Base-by-base conservation (phyloP, 805 yeast genomes). In the Debaryomyces prosopidis region DNA sequence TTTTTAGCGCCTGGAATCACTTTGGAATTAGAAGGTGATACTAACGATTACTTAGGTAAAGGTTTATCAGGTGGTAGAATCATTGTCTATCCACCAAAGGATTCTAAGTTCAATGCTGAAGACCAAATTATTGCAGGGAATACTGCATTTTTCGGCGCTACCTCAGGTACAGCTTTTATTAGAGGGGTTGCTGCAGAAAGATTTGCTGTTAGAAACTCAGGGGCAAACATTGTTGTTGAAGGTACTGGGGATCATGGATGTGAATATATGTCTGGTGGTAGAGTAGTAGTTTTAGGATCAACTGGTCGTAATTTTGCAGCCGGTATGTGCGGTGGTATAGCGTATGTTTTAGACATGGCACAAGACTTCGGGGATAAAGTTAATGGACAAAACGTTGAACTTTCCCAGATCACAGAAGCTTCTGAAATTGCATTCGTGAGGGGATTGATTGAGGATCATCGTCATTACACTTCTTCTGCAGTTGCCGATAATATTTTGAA, bases 261-360 rank as follows among this genome's bases (percentile, higher is more conserved):
- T 74, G 99, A 92, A 73, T 92, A 92, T 73, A 92, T 92, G 99
- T 91, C 98, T 57, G 98, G 99, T 67, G 99, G 99, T 65, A 83
- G 98, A 59, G 96, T 94, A 50, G 89, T 92, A 62, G 90, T 92
- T 39, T 79, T 92, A 55, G 96, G 97, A 39, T 72, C 83, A 48
- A 88, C 96, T 58, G 97, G 96, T 47, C 82, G 97, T 52, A 85
- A 90, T 76, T 87, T 87, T 65, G 97, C 88, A 50, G 96, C 99
- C 45, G 99, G 99, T 76, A 94, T 94, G 87, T 91, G 97, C 58
- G 99, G 99, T 71, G 99, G 99, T 82, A 92, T 94, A 67, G 96
- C 97, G 12, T 92, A 92, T 63, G 97, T 95, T 48, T 77, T 92
- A 58, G 96, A 91, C 59, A 87, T 92, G 76, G 97, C 94, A 42